A percentile compares a stretch with the other conserved stretches of the same genome.
Evolutionary conservation across 495 filamentous ascomycete species (phyloP).

Genomic region (Penicillium turbatum): DNA sequence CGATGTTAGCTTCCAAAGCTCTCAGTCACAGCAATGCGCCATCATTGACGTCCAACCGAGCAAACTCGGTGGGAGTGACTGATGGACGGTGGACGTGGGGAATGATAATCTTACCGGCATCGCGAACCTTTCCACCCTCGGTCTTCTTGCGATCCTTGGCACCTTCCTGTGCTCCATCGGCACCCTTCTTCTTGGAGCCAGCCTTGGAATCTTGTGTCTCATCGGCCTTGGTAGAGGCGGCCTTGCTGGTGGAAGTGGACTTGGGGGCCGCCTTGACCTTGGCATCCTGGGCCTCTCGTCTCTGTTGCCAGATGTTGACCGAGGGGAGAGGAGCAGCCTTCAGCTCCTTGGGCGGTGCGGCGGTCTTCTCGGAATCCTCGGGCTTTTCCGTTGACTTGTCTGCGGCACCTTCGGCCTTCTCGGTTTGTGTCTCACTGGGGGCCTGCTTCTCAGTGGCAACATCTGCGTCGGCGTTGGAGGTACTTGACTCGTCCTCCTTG

Average conservation of each 20-base stretch:
- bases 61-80: background rate
- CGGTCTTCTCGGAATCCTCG: constrained; percentile 46
- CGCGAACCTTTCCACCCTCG: constrained; percentile 38
- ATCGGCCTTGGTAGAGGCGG: constrained; percentile 34
- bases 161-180: constrained; percentile 26
- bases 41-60: background rate
- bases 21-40: background rate
- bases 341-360: constrained; percentile 54
- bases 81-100: background rate
- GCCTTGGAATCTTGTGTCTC: constrained; percentile 45
- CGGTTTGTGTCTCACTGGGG: constrained; percentile 29
- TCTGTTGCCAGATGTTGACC: constrained; percentile 82
- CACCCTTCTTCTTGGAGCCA: constrained; percentile 44
- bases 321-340: constrained; percentile 75
- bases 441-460: constrained; percentile 32
- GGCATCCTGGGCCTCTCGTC: constrained; percentile 63
- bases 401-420: constrained; percentile 13
- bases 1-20: background rate
- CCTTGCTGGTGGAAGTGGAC: constrained; percentile 23
- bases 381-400: constrained; percentile 28
- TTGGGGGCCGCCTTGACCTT: constrained; percentile 54
- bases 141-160: constrained; percentile 41
- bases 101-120: constrained; percentile 32
- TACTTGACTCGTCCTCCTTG: constrained; percentile 69
- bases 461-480: constrained; percentile 61